These are phyloP conservation scores for Nitzschia sp. DNA, from an alignment of 108 stramenopile genomes.

Conservation along the genomic window DNA sequence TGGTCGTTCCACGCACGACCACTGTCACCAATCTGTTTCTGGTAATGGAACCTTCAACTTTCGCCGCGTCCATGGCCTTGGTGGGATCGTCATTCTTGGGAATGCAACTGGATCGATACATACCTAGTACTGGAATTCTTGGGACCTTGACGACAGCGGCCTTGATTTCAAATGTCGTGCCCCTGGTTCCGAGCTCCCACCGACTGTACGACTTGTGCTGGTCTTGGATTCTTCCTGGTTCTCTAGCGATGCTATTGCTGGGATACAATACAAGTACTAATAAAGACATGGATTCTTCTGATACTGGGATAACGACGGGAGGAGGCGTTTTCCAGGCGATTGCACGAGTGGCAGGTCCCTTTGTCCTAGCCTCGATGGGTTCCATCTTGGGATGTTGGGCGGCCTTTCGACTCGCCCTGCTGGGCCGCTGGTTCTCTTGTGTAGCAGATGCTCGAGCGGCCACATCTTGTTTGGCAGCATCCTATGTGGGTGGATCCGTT, in stretches of 20 bases:
- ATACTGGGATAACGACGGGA: conserved; percentile 12
- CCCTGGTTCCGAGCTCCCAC: conserved; percentile 50
- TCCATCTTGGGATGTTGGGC: conserved; percentile 62
- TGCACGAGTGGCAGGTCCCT: conserved; percentile 47
- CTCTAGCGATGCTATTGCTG: conserved; percentile 61
- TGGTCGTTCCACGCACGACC: too few species aligned
- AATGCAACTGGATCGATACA: conserved; percentile 2
- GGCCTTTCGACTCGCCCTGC: conserved; percentile 25
- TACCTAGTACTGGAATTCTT: conserved; percentile 51
- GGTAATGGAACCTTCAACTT: background rate
- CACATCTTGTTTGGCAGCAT: conserved; percentile 69
- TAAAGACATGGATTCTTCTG: background rate
- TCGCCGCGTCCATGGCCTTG: conserved; percentile 15
- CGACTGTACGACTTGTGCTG: conserved; percentile 68
- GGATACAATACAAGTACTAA: conserved; percentile 6
- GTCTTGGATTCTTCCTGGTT: conserved; percentile 64
- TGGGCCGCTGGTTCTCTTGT: conserved; percentile 4
- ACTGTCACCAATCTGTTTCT: too few species aligned
- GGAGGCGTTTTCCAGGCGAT: conserved; percentile 22
- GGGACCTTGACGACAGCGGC: conserved; percentile 50
- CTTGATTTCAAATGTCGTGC: conserved; percentile 46
- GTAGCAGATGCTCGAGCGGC: conserved; percentile 40
- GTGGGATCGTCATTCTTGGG: conserved; percentile 29
- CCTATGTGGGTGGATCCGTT: conserved; percentile 76
- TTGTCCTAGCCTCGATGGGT: conserved; percentile 60